Evolutionary conservation across 225 moss, liverwort and hornwort species (phyloP).

Genomic region (Straminergon stramineum): DNA sequence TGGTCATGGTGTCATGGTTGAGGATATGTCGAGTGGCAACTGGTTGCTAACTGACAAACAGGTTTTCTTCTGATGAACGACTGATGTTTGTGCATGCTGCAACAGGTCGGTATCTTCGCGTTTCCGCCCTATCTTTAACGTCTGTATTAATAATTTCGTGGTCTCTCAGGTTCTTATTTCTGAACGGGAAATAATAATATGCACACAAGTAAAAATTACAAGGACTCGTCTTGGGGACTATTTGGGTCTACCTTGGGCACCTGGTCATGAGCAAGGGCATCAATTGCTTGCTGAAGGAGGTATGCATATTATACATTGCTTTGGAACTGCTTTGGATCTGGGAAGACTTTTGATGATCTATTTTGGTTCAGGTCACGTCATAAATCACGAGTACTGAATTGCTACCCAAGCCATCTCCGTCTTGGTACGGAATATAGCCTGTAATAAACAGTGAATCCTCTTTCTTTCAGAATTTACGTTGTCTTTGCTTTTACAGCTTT

Average conservation of each 20-base stretch:
- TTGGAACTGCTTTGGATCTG: not conserved
- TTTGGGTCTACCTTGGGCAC: constrained; percentile 77
- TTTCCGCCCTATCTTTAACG: not conserved
- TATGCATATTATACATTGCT: constrained; percentile 1
- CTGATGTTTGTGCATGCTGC: not conserved
- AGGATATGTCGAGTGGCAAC: constrained; percentile 36
- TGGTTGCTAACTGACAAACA: constrained; percentile 61
- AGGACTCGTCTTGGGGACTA: constrained; percentile 25
- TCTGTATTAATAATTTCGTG: not conserved
- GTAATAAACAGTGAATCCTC: not conserved
- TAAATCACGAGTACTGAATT: not conserved
- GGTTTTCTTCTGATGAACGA: constrained; percentile 17
- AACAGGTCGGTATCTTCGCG: not conserved
- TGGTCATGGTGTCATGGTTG: constrained; percentile 68
- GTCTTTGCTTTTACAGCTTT: not conserved
- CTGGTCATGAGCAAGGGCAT: constrained; percentile 71
- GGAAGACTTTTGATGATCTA: not conserved
- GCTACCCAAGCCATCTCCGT: not conserved
- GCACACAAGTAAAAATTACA: constrained; percentile 52
- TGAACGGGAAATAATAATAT: constrained; percentile 65
- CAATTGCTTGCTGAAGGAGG: constrained; percentile 74
- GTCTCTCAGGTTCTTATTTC: constrained; percentile 53
- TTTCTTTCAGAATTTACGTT: not conserved
- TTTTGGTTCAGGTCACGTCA: not conserved
- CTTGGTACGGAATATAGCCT: not conserved